Percentiles rank a stretch among this genome's conserved stretches.
phyloP scores from a whole-genome alignment of 2,329 filamentous ascomycete genomes.

The Teratosphaeria gauchensis region DNA sequence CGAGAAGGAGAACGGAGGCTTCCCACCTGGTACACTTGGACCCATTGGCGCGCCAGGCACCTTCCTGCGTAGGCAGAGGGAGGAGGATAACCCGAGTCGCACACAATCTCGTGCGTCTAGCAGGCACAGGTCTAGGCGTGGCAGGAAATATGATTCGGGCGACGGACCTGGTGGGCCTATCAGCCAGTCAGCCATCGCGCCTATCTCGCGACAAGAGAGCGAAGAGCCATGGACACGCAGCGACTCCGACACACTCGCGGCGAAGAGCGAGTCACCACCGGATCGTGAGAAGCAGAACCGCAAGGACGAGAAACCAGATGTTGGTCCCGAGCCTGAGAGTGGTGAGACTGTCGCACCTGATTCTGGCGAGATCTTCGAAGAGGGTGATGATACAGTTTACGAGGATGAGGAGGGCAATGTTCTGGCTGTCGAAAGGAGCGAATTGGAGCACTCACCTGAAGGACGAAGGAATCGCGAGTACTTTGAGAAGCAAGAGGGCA shows the following conservation, averaged over 20 bases:
- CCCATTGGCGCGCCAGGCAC: slow-evolving; percentile 63
- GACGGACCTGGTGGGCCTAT: slow-evolving; percentile 77
- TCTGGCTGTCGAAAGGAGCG: slow-evolving; percentile 51
- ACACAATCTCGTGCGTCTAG: slow-evolving; percentile 53
- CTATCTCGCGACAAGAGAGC: slow-evolving; percentile 36
- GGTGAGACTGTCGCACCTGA: slow-evolving; percentile 19
- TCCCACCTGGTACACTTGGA: slow-evolving; percentile 57
- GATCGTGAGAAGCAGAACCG: slow-evolving; percentile 20
- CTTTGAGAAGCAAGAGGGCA: slow-evolving; percentile 47
- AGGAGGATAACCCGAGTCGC: slow-evolving; percentile 60
- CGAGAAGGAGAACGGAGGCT: slow-evolving; percentile 44
- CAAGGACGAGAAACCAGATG: slow-evolving; percentile 2
- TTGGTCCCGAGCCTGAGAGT: slow-evolving; percentile 6
- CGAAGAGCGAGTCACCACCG: slow-evolving; percentile 30
- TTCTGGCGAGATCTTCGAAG: slow-evolving; percentile 62
- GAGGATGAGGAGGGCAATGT: slow-evolving; percentile 87
- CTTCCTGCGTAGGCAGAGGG: slow-evolving; percentile 69
- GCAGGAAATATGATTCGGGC: slow-evolving; percentile 57
- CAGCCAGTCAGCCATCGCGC: slow-evolving; percentile 79
- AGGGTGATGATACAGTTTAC: slow-evolving; percentile 68
- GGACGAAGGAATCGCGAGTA: slow-evolving; percentile 47
- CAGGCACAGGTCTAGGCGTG: slow-evolving; percentile 51
- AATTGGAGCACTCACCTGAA: slow-evolving; percentile 27
- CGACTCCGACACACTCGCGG: slow-evolving; percentile 35
- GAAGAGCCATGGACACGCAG: slow-evolving; percentile 30